Percentiles rank a stretch among this genome's conserved stretches.
Conservation (phyloP, 805 yeast genomes). For the Ogataea pini region DNA sequence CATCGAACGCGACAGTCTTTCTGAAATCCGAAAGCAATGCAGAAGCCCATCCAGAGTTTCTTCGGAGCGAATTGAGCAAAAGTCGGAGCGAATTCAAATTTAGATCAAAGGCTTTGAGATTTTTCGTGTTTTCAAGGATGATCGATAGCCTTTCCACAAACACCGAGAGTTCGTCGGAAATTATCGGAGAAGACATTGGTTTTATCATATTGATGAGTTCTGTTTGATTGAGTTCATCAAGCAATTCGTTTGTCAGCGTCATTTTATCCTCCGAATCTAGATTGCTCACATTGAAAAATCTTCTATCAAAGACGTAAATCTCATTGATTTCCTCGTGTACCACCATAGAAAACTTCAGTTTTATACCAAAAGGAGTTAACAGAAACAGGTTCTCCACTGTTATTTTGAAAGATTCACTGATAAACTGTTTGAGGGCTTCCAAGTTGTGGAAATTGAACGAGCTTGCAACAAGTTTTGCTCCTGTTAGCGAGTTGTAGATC, state of each 20-base stretch:
- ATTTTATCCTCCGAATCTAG: constrained; percentile 20
- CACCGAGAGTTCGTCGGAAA: constrained; percentile 22
- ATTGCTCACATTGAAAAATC: constrained; percentile 44
- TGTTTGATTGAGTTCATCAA: constrained; percentile 27
- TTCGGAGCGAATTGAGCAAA: constrained; percentile 40
- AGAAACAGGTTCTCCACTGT: constrained; percentile 47
- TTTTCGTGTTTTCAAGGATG: constrained; percentile 16
- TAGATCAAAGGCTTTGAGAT: constrained; percentile 31
- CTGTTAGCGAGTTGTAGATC: constrained; percentile 47
- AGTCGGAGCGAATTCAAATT: constrained; percentile 39
- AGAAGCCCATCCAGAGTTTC: constrained; percentile 41
- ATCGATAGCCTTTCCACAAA: constrained; percentile 22
- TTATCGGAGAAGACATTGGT: constrained; percentile 37
- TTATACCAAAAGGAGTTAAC: constrained; percentile 65
- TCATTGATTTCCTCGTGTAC: constrained; percentile 51
- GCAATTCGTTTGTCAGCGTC: constrained; percentile 21
- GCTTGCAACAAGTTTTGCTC: constrained; percentile 38
- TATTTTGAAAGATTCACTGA: constrained; percentile 43
- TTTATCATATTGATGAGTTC: constrained; percentile 34
- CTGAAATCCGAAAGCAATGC: constrained; percentile 38
- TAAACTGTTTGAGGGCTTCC: constrained; percentile 44
- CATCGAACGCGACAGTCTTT: constrained; percentile 28
- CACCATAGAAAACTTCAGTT: constrained; percentile 53
- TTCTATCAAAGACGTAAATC: constrained; percentile 63
- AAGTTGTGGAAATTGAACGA: constrained; percentile 41